phyloP scores from a whole-genome alignment of 2,329 filamentous ascomycete species.

The Xylogone sp. region DNA sequence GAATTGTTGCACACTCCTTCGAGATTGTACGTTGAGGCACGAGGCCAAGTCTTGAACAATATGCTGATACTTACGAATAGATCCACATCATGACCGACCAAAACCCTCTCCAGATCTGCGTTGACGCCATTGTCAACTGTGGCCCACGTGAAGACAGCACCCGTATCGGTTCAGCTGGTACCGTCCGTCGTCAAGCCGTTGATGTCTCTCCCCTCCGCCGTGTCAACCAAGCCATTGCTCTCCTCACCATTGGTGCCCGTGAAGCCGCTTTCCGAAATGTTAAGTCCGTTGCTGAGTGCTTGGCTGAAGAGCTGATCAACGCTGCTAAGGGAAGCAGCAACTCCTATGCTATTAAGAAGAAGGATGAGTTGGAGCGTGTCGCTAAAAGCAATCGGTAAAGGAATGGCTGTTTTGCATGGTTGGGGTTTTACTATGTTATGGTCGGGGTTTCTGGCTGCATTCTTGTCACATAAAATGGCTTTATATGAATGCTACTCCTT shows the following conservation, averaged over 20 bases:
- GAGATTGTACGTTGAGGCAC: constrained; percentile 79
- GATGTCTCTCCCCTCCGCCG: constrained; percentile 99
- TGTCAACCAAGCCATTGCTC: constrained; percentile 99
- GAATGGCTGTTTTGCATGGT: constrained; percentile 25
- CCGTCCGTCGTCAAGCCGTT: constrained; percentile 99
- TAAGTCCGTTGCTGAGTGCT: constrained; percentile 99
- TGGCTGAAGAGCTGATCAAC: constrained; percentile 99
- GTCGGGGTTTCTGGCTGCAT: constrained; percentile 27
- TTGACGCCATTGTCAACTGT: constrained; percentile 99
- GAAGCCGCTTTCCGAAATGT: constrained; percentile 99
- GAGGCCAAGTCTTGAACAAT: constrained; percentile 6
- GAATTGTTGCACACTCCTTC: constrained; percentile 98
- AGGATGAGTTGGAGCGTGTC: constrained; percentile 99
- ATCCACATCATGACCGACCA: constrained; percentile 99
- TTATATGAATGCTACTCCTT: constrained; percentile 19
- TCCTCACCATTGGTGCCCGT: constrained; percentile 97
- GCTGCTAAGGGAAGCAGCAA: constrained; percentile 99
- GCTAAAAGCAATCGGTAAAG: constrained; percentile 99
- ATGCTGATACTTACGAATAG: constrained; percentile 42
- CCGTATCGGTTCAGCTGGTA: constrained; percentile 98
- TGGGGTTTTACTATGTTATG: constrained; percentile 28
- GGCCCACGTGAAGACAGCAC: constrained; percentile 99
- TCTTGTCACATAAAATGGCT: constrained; percentile 27
- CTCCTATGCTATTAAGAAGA: constrained; percentile 99
- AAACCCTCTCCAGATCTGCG: constrained; percentile 99